Evolutionary conservation across 1,284 basidiomycete genomes (phyloP), one percentile per base, ranked within the genome.

Genomic region (Ceratobasidium sp.): DNA sequence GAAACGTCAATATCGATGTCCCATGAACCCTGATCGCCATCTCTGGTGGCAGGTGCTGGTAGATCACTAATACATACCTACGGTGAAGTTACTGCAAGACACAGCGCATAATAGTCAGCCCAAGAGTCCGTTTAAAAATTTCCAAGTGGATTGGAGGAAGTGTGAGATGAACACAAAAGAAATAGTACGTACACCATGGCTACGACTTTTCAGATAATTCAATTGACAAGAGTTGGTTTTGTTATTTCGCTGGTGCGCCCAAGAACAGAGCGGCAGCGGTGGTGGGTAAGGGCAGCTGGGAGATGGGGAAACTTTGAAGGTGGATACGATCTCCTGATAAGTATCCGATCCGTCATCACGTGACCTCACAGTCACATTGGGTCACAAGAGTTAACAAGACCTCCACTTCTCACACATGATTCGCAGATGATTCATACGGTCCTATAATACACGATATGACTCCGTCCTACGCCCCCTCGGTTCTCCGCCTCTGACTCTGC

Each of bases 41-140:
- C 58, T 30, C 6, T 28, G 63, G 21, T 23, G 7, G n/a, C 2
- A 50, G 35, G 18, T 47, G 79, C 23, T 11, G 38, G 43, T n/a
- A 26, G 44, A 13, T 32, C 23, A 32, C 44, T 16, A 2, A 26
- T 18, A 85, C 92, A 84, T 76, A 89, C 92, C 92, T 85, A 91
- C 86, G 79, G 92, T 94, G 86, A 94, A 94, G 87, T 94, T 94
- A 85, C 92, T 94, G 71, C n/a, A 61, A 21, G 43, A 50, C 32
- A 35, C 50, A 59, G 47, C 43, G 16, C 44, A 66, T 47, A 69
- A 61, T 49, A 28, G 52, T 64, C 55, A 64, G 47, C 52, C 44
- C 66, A 43, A 47, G 3, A n/a, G 8, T 44, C 23, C 38, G 28
- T n/a, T 46, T 47, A 35, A 73, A 71, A 55, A 38, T 67, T 58